A percentile compares a stretch with the other conserved stretches of the same genome.
Conservation (phyloP, 2,329 filamentous ascomycete genomes). For the Alternaria panax region DNA sequence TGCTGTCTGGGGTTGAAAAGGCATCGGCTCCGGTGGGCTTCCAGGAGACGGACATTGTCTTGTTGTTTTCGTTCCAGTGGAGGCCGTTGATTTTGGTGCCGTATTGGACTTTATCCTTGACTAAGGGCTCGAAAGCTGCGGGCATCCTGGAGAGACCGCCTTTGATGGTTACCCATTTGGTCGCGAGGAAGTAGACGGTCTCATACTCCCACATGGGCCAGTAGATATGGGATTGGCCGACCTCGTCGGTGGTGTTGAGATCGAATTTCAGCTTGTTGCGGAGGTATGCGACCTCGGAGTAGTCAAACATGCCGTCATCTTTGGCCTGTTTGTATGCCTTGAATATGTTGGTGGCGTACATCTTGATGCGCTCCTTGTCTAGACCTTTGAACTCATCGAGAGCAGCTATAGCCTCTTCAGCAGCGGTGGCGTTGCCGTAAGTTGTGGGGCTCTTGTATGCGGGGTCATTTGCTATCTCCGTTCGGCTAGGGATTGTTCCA, state of each 20-base stretch:
- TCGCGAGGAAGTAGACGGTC: constrained; percentile 63
- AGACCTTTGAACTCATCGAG: constrained; percentile 24
- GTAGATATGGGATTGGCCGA: constrained; percentile 38
- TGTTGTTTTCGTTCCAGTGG: constrained; percentile 55
- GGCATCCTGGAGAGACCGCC: constrained; percentile 64
- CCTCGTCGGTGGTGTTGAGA: constrained; percentile 59
- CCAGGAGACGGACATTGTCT: constrained; percentile 63
- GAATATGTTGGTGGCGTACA: constrained; percentile 56
- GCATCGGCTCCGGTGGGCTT: constrained; percentile 12
- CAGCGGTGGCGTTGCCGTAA: constrained; percentile 19
- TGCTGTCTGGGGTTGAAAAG: constrained; percentile 47
- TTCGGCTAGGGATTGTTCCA: constrained; percentile 18
- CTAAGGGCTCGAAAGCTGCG: constrained; percentile 65
- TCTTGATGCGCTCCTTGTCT: constrained; percentile 28
- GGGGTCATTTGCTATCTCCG: constrained; percentile 20
- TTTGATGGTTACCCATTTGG: constrained; percentile 67
- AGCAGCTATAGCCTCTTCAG: constrained; percentile 20
- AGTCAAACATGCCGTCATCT: constrained; percentile 63
- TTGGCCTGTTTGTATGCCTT: constrained; percentile 60
- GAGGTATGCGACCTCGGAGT: constrained; percentile 68
- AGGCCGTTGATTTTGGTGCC: constrained; percentile 64
- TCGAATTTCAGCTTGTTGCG: constrained; percentile 51
- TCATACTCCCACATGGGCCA: constrained; percentile 60
- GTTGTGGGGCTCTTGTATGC: constrained; percentile 8
- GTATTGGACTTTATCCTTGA: constrained; percentile 63